Evolutionary conservation across 257 asterid genomes (phyloP).

Genomic region (Solanum rostratum): DNA sequence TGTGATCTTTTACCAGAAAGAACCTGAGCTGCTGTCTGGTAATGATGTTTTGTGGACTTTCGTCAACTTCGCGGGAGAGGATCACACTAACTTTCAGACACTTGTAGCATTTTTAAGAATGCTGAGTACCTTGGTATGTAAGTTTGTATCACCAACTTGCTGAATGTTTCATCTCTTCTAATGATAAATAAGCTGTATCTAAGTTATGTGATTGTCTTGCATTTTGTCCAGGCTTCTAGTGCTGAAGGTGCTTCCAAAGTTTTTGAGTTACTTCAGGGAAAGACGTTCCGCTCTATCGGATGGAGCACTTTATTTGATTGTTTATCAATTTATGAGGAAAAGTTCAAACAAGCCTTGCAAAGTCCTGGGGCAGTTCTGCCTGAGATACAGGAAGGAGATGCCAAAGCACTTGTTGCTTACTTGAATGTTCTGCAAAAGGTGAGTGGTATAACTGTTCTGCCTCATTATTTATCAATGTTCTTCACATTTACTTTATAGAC

Average conservation of each 20-base stretch:
- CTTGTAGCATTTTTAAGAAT: conserved; percentile 89
- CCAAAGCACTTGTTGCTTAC: conserved; percentile 90
- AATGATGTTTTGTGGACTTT: conserved; percentile 96
- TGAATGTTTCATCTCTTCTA: neutral
- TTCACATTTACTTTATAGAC: neutral
- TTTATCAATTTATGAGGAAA: conserved; percentile 77
- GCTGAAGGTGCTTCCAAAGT: conserved; percentile 84
- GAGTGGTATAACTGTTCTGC: neutral
- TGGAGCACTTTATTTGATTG: conserved; percentile 90
- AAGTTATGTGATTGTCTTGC: conserved; percentile 19
- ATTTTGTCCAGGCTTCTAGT: conserved; percentile 64
- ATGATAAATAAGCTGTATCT: neutral
- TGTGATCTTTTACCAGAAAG: conserved; percentile 47
- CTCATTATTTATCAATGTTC: neutral
- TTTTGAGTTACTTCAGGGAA: conserved; percentile 88
- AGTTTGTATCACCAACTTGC: neutral
- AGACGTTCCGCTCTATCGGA: conserved; percentile 73
- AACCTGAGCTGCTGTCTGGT: conserved; percentile 80
- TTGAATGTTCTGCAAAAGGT: conserved; percentile 85
- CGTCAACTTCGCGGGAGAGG: conserved; percentile 95
- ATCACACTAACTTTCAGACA: conserved; percentile 79
- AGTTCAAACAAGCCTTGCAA: conserved; percentile 74
- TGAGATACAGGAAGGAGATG: conserved; percentile 93
- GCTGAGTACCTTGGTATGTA: conserved; percentile 85
- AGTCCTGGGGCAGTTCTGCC: conserved; percentile 70